Evolutionary conservation across 805 yeast genomes (phyloP).

Genomic region (Ogataea salicorniae): DNA sequence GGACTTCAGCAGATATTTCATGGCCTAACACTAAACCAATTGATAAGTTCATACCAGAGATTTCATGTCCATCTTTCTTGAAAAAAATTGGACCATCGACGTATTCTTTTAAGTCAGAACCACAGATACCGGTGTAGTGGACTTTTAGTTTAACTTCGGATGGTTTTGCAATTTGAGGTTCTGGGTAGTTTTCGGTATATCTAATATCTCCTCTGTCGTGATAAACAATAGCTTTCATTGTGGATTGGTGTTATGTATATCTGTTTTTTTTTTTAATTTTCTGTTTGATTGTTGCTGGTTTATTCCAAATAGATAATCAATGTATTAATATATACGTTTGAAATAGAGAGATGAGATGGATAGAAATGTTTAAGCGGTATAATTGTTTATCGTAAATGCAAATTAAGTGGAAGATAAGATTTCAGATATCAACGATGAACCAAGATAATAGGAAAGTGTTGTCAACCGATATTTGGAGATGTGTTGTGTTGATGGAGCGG

Average conservation of each 20-base stretch:
- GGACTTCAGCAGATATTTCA: slow-evolving; percentile 40
- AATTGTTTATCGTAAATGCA: too few relatives aligned
- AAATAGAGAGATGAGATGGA: too few relatives aligned
- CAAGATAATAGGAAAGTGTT: too few relatives aligned
- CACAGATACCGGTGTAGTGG: slow-evolving; percentile 53
- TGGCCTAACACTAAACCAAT: slow-evolving; percentile 45
- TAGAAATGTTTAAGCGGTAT: too few relatives aligned
- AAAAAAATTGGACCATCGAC: slow-evolving; percentile 48
- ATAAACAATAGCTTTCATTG: slow-evolving; percentile 21
- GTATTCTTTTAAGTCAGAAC: slow-evolving; percentile 48
- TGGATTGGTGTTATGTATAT: not conserved
- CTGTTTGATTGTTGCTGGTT: too few relatives aligned
- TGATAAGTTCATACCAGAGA: slow-evolving; percentile 38
- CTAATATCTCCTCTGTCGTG: slow-evolving; percentile 19
- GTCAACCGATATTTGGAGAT: too few relatives aligned
- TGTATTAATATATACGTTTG: too few relatives aligned
- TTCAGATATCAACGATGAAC: too few relatives aligned
- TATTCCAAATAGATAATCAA: too few relatives aligned
- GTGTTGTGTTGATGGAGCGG: too few relatives aligned
- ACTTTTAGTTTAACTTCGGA: slow-evolving; percentile 42
- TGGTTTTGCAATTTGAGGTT: slow-evolving; percentile 32
- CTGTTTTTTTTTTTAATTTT: too few relatives aligned
- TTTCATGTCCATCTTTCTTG: slow-evolving; percentile 27
- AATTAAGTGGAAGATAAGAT: too few relatives aligned
- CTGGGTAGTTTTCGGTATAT: slow-evolving; percentile 19